Base-by-base conservation (phyloP, 2,329 filamentous ascomycete genomes). In the Bipolaris oryzae region DNA sequence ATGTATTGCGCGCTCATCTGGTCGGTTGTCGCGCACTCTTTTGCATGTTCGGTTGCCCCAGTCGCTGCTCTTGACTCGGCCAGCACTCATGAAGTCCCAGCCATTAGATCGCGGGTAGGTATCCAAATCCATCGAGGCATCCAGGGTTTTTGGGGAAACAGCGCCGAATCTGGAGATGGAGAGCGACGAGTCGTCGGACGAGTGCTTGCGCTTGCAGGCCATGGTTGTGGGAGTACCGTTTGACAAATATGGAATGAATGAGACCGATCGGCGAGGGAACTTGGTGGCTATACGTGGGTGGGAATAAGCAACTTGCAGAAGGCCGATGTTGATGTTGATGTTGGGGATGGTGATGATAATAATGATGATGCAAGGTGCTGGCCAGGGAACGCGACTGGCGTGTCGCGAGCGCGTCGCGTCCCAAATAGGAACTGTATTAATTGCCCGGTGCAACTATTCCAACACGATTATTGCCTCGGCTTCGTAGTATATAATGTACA, bases 181-280 rank as follows among this genome's bases (percentile, higher is more conserved):
- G 34, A 79, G 68, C 16, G 81, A 77, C 15, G 82, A 79, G 60
- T 80, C 78, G 39, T 76, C 71, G 42, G 65, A 62, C 33, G 83
- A 84, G 42, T 84, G 82, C 71, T 87, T 87, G 69, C 85, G 84
- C 72, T 87, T 87, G 71, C 82, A 75, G 20, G 78, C 76, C 84
- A 87, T 86, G 48, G 34, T 63, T 41, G 25, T 10, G 13, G 23
- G 7, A 28, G 44, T 7, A 39, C 28, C 31, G 4, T 35, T 38
- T n/a, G 35, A 42, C 23, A 11, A 35, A 31, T 18, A 34, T 31
- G 28, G 4, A 31, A 16, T 10, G 25, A 10, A 48, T 31, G 20
- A 48, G 38, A 23, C 51, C 28, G 15, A 28, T 41, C 38, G 13
- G 28, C 23, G 23, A 15, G 37, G 18, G 5, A 23, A 9, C 10